These are phyloP conservation scores for Echites panduratus DNA, from an alignment of 257 asterid genomes.

Conservation along the genomic window DNA sequence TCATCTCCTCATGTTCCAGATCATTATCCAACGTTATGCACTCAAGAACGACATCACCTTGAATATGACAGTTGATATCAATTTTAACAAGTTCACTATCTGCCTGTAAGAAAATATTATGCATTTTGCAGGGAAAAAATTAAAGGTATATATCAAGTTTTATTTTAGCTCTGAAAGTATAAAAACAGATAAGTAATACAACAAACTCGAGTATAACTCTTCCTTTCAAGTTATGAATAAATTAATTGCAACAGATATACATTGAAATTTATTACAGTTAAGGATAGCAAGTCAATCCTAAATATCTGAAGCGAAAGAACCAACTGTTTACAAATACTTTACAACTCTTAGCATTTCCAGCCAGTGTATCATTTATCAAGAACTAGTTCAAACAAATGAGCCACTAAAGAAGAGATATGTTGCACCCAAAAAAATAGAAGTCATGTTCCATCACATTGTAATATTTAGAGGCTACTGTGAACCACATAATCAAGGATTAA, in stretches of 20 bases:
- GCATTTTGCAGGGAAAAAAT: conserved; percentile 5
- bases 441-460: not conserved
- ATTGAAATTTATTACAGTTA: not conserved
- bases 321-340: not conserved
- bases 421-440: not conserved
- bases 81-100: conserved; percentile 49
- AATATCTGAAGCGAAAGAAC: not conserved
- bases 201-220: not conserved
- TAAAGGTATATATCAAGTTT: not conserved
- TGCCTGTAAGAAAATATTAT: conserved; percentile 46
- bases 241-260: not conserved
- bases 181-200: not conserved
- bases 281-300: not conserved
- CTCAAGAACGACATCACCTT: conserved; percentile 75
- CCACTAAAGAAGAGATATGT: not conserved
- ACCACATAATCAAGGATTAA: not conserved
- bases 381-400: not conserved
- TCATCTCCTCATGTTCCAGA: conserved; percentile 43
- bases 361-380: not conserved
- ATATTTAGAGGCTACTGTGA: not conserved
- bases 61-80: conserved; percentile 60
- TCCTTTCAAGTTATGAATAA: not conserved
- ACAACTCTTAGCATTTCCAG: not conserved
- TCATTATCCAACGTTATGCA: conserved; percentile 44
- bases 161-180: too few relatives aligned